A percentile compares a stretch with the other conserved stretches of the same genome.
phyloP scores from a whole-genome alignment of 768 basidiomycete species.

The Suillus alpinus region DNA sequence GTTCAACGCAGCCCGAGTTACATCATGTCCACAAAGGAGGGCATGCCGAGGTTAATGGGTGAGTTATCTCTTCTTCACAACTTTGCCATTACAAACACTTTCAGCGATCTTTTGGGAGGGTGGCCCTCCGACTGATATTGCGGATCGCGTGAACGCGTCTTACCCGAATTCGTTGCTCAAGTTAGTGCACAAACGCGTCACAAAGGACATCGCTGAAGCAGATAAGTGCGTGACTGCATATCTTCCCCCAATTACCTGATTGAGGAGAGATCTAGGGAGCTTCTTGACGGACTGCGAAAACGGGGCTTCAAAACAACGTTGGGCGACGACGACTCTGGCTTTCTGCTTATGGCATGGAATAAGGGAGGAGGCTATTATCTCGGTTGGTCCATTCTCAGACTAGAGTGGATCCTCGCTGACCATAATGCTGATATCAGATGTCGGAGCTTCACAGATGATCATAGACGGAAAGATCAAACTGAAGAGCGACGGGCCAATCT shows the following conservation, averaged over 20 bases:
- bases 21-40: constrained; percentile 44
- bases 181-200: constrained; percentile 34
- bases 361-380: constrained; percentile 67
- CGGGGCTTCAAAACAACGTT: constrained; percentile 55
- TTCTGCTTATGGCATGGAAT: constrained; percentile 44
- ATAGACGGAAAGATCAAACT: constrained; percentile 48
- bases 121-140: constrained; percentile 46
- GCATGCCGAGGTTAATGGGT: constrained; percentile 29
- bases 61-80: constrained; percentile 12
- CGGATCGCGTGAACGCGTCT: constrained; percentile 51
- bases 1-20: constrained; percentile 54
- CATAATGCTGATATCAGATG: constrained; percentile 23
- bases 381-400: constrained; percentile 33
- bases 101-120: constrained; percentile 39
- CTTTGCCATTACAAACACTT: neutral
- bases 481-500: constrained; percentile 41
- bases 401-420: neutral
- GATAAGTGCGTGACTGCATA: constrained; percentile 44
- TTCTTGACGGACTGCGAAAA: constrained; percentile 54
- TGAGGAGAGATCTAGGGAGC: constrained; percentile 30
- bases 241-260: neutral
- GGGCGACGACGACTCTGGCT: constrained; percentile 53
- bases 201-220: constrained; percentile 45
- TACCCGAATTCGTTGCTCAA: constrained; percentile 35
- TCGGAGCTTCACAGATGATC: constrained; percentile 41